Base-by-base conservation (phyloP, 208 protist species). In the Naegleria fowleri region DNA sequence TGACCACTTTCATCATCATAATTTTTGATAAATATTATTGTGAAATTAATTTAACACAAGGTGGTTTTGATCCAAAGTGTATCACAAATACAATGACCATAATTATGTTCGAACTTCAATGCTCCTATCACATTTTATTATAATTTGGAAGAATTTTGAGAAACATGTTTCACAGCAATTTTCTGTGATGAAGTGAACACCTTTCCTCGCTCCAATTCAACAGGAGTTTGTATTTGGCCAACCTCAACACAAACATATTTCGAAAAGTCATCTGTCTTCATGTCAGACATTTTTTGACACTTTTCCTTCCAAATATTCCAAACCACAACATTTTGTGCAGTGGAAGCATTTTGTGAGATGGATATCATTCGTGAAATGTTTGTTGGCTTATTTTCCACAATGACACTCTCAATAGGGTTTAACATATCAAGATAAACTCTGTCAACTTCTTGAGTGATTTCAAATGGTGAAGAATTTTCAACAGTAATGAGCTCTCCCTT, bases 261-360 rank as follows among this genome's bases (percentile, higher is more conserved):
- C 5, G 11, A 11, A 75, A 41, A 89, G 13, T 89, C 86, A 3
- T 89, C 86, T 39, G 22, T 1, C 33, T n/a, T n/a, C 86, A 89
- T 59, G 33, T 89, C 86, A 75, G 55, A 16, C 86, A 89, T 48
- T 15, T n/a, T 48, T 39, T 89, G 19, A 39, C n/a, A 33, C 36
- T 89, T 89, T 39, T 89, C 86, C 1, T 13, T 43, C 86, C 86
- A 89, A 13, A 39, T 16, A 75, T 89, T 89, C 86, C 86, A 89
- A 22, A 89, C 86, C 4, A 89, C 86, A 15, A n/a, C 22, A 39
- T 89, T 39, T 75, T 89, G 86, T 36, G 75, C 75, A 5, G 5
- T 40, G 13, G 7, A 5, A 39, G 75, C 22, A 15, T 40, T 11
- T 40, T 83, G 22, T 6, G 19, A 16, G 5, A 83, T 13, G 4